phyloP scores from a whole-genome alignment of 208 protist genomes.

The Strigomonas galati region DNA sequence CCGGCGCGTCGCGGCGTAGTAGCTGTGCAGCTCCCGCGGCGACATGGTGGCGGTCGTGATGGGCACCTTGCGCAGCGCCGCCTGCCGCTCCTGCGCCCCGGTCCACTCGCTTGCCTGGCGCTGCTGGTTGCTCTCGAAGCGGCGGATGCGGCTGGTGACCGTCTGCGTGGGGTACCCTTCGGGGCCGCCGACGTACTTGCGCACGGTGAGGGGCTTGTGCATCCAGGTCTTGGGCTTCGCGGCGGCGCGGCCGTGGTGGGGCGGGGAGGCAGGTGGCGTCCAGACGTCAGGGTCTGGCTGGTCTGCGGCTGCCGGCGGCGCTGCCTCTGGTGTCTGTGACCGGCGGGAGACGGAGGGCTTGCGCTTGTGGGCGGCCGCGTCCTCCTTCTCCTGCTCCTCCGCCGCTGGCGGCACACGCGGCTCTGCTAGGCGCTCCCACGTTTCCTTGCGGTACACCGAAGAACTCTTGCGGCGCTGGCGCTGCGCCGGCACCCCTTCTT shows the following conservation, averaged over 20 bases:
- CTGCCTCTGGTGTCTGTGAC: too few relatives aligned
- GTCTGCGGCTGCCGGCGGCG: too few relatives aligned
- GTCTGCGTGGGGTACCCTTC: conserved; percentile 1
- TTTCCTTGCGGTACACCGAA: too few relatives aligned
- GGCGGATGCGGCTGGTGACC: conserved; percentile 15
- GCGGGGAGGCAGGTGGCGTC: neutral
- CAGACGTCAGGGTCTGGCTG: neutral
- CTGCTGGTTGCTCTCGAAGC: conserved; percentile 10
- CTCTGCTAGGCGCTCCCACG: too few relatives aligned
- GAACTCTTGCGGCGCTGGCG: too few relatives aligned
- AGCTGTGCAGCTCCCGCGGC: neutral
- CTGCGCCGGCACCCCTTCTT: too few relatives aligned
- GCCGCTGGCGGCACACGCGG: too few relatives aligned
- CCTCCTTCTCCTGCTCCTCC: too few relatives aligned
- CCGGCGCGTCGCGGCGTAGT: conserved; percentile 2
- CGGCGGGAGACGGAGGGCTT: too few relatives aligned
- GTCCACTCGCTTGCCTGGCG: conserved; percentile 11
- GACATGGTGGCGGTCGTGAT: conserved; percentile 8
- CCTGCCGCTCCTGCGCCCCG: conserved; percentile 8
- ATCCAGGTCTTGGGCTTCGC: neutral
- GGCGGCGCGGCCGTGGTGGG: neutral
- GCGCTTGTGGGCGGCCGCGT: too few relatives aligned
- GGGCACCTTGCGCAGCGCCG: conserved; percentile 1
- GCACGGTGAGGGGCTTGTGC: too few relatives aligned
- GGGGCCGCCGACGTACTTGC: neutral